These are phyloP conservation scores for Bimuria novae-zelandiae DNA, from an alignment of 2,329 filamentous ascomycete species.

Conservation along the genomic window DNA sequence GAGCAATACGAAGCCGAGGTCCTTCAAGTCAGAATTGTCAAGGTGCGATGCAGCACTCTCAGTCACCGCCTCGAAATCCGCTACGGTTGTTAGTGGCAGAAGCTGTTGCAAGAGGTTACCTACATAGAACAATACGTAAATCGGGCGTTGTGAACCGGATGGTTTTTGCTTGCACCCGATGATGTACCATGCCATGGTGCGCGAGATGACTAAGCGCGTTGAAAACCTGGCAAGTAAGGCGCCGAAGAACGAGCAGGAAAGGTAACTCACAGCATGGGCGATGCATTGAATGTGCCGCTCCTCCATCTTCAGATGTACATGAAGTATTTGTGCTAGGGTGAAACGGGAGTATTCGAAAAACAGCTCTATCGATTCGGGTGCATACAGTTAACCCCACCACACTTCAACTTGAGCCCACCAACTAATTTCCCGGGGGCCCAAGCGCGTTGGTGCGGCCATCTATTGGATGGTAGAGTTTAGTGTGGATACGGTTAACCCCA, in stretches of 20 bases:
- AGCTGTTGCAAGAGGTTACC: not conserved
- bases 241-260: not conserved
- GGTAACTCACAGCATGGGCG: constrained; percentile 12
- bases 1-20: constrained; percentile 18
- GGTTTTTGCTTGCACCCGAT: not conserved
- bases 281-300: constrained; percentile 14
- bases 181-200: constrained; percentile 2
- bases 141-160: constrained; percentile 13
- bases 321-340: constrained; percentile 12
- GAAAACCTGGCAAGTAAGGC: constrained; percentile 11
- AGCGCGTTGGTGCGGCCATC: too few relatives aligned
- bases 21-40: constrained; percentile 9
- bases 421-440: too few relatives aligned
- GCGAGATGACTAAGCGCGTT: constrained; percentile 6
- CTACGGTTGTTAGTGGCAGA: not conserved
- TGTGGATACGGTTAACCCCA: too few relatives aligned
- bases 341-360: constrained; percentile 13
- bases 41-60: not conserved
- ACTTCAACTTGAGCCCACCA: too few relatives aligned
- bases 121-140: constrained; percentile 12
- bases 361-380: constrained; percentile 5
- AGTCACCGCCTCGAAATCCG: constrained; percentile 11
- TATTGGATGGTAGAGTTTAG: too few relatives aligned
- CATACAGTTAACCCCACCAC: too few relatives aligned
- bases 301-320: constrained; percentile 13